Conservation (phyloP, 192 early-diverging fungal species). For the Coemansia sp. region DNA sequence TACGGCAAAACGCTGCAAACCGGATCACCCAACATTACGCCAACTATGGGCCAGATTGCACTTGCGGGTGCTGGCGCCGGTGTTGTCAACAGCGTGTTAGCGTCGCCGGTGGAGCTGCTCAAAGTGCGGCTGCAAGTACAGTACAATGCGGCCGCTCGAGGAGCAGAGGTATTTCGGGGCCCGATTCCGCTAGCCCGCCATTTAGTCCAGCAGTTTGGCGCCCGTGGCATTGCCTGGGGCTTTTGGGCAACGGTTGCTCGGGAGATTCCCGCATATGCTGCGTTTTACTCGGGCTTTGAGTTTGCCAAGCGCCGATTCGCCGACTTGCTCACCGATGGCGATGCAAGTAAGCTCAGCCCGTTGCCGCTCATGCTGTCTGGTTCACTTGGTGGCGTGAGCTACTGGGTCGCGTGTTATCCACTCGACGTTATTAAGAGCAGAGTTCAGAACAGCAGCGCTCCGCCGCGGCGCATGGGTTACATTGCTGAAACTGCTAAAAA, state of each 20-base stretch:
- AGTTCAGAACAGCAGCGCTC: slow-evolving; percentile 62
- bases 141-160: slow-evolving; percentile 49
- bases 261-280: slow-evolving; percentile 82
- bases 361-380: slow-evolving; percentile 71
- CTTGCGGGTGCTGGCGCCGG: slow-evolving; percentile 90
- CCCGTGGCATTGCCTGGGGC: slow-evolving; percentile 79
- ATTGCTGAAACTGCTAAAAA: slow-evolving; percentile 56
- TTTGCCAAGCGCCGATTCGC: slow-evolving; percentile 69
- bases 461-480: slow-evolving; percentile 64
- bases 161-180: slow-evolving; percentile 41
- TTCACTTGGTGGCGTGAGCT: slow-evolving; percentile 74
- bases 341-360: slow-evolving; percentile 50
- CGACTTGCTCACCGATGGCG: slow-evolving; percentile 44
- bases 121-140: slow-evolving; percentile 93
- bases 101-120: slow-evolving; percentile 92
- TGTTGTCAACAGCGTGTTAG: slow-evolving; percentile 75
- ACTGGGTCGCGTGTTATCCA: slow-evolving; percentile 83
- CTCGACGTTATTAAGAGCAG: slow-evolving; percentile 83
- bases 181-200: slow-evolving; percentile 69
- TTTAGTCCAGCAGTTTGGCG: slow-evolving; percentile 66
- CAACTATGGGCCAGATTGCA: slow-evolving; percentile 70
- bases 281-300: slow-evolving; percentile 86
- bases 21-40: slow-evolving; percentile 46
- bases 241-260: slow-evolving; percentile 76
- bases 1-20: slow-evolving; percentile 60